Percentiles rank a stretch among this genome's conserved stretches.
phyloP scores from a whole-genome alignment of 2,329 filamentous ascomycete genomes.

The Arthrocladium fulminans region DNA sequence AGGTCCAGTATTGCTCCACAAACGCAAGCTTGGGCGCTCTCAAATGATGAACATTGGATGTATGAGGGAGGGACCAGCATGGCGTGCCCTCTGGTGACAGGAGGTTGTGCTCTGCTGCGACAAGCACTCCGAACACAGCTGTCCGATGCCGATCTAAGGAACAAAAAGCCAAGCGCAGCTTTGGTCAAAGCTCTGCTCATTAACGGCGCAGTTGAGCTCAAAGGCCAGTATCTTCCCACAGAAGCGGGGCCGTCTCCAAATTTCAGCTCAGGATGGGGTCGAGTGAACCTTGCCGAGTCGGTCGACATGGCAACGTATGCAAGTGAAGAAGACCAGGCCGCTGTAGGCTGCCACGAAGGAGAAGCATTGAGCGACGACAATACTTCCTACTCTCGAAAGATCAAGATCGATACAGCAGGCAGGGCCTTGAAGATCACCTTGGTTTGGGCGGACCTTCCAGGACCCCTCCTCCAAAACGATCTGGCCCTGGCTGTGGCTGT shows the following conservation, averaged over 20 bases:
- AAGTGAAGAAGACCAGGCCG: background rate
- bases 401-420: conserved; percentile 5
- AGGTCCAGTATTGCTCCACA: conserved; percentile 11
- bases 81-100: conserved; percentile 23
- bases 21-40: background rate
- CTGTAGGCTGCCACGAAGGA: conserved; percentile 10
- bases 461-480: conserved; percentile 18
- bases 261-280: conserved; percentile 19
- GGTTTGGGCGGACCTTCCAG: conserved; percentile 18
- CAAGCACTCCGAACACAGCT: conserved; percentile 7
- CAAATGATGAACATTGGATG: conserved; percentile 15
- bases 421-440: conserved; percentile 18
- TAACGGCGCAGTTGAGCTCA: conserved; percentile 21
- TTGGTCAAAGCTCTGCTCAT: conserved; percentile 25
- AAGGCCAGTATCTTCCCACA: conserved; percentile 16
- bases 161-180: conserved; percentile 13
- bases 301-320: conserved; percentile 7
- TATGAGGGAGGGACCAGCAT: conserved; percentile 22
- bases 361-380: conserved; percentile 11
- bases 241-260: conserved; percentile 19
- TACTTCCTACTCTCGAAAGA: conserved; percentile 3
- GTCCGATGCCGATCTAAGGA: background rate
- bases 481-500: conserved; percentile 17
- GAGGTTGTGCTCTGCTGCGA: conserved; percentile 20
- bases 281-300: conserved; percentile 19